phyloP scores from a whole-genome alignment of 2,329 filamentous ascomycete genomes.

The Cordyceps cicadae region DNA sequence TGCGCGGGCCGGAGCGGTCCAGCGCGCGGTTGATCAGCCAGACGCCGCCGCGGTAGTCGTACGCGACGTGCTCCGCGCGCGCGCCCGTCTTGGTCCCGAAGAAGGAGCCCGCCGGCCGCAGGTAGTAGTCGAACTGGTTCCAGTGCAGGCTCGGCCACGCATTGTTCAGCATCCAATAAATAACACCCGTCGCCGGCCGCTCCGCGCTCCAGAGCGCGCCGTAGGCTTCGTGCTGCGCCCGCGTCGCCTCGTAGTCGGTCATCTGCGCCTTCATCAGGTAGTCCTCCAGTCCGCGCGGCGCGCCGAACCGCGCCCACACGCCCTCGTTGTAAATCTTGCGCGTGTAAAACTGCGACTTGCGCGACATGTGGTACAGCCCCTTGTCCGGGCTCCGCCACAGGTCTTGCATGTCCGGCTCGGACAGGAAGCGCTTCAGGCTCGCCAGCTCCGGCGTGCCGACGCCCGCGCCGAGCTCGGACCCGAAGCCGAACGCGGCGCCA shows the following conservation, averaged over 20 bases:
- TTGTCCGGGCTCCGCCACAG: slow-evolving; percentile 48
- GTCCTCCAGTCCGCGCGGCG: slow-evolving; percentile 42
- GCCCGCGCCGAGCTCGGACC: slow-evolving; percentile 53
- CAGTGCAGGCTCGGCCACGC: slow-evolving; percentile 59
- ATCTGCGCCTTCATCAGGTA: slow-evolving; percentile 54
- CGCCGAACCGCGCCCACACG: slow-evolving; percentile 42
- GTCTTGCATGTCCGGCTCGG: slow-evolving; percentile 39
- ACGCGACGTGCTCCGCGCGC: slow-evolving; percentile 45
- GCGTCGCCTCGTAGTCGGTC: slow-evolving; percentile 56
- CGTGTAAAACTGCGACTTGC: slow-evolving; percentile 45
- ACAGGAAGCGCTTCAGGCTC: slow-evolving; percentile 47
- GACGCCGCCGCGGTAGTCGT: slow-evolving; percentile 40
- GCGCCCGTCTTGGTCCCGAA: slow-evolving; percentile 48
- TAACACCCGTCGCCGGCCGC: slow-evolving; percentile 49
- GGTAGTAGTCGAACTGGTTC: slow-evolving; percentile 57
- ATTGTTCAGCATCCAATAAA: slow-evolving; percentile 62
- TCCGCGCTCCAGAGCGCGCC: slow-evolving; percentile 39
- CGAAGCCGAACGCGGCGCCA: slow-evolving; percentile 55
- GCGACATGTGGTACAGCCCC: slow-evolving; percentile 52
- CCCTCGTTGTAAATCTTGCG: slow-evolving; percentile 51
- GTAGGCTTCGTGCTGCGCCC: slow-evolving; percentile 51
- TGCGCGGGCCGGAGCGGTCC: slow-evolving; percentile 29
- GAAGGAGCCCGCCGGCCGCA: slow-evolving; percentile 49
- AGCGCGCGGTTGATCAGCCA: slow-evolving; percentile 49
- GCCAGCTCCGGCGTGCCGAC: slow-evolving; percentile 52